Percentiles rank a stretch among this genome's conserved stretches.
phyloP scores from a whole-genome alignment of 306 rosid species.

The Rubus parviflorus region DNA sequence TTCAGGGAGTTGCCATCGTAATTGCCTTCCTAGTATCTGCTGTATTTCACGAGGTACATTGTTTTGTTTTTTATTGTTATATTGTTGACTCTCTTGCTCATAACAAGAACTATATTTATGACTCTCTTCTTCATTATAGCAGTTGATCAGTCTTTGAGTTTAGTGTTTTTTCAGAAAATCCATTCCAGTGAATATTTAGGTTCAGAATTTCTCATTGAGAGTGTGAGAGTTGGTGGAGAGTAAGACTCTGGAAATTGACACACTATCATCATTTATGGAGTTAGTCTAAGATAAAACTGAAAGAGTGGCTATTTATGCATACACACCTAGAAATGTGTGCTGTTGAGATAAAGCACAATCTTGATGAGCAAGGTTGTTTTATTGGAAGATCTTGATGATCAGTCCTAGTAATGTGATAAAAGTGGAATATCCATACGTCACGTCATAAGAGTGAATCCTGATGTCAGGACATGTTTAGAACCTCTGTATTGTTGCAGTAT shows the following conservation, averaged over 20 bases:
- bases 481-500: background rate
- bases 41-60: conserved; percentile 83
- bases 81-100: background rate
- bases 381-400: background rate
- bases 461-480: background rate
- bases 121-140: background rate
- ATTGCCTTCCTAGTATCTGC: conserved; percentile 86
- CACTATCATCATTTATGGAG: background rate
- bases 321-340: background rate
- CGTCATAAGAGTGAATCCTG: background rate
- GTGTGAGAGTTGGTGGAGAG: background rate
- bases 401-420: background rate
- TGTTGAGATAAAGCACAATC: background rate
- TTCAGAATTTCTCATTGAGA: background rate
- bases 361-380: background rate
- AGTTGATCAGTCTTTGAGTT: background rate
- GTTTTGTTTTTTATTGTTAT: conserved; percentile 2
- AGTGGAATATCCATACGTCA: background rate
- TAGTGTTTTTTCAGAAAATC: background rate
- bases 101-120: background rate
- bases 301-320: background rate
- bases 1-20: conserved; percentile 70
- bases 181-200: background rate
- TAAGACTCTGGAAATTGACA: background rate
- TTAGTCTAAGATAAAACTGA: background rate